These are phyloP conservation scores for Saccharomycopsis hybrid DNA, from an alignment of 1,139 yeast species.

Conservation along the genomic window DNA sequence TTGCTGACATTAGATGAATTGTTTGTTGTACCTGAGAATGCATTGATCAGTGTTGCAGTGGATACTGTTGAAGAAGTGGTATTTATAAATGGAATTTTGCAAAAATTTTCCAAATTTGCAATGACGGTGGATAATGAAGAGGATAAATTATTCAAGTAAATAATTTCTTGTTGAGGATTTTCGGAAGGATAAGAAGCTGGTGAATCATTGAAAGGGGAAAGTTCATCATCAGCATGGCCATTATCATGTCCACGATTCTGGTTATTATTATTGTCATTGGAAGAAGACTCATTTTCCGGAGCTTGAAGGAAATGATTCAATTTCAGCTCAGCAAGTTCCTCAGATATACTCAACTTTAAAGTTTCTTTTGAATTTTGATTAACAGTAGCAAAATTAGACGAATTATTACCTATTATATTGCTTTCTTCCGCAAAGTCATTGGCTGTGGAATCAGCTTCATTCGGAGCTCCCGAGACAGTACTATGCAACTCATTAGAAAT, in stretches of 20 bases:
- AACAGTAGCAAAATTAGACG: not conserved
- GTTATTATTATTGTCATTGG: not conserved
- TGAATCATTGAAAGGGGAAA: not conserved
- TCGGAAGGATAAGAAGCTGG: conserved; percentile 13
- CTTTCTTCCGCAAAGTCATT: not conserved
- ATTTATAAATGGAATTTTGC: conserved; percentile 11
- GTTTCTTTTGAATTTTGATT: not conserved
- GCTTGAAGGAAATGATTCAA: not conserved
- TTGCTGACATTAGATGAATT: not conserved
- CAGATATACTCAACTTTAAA: conserved; percentile 3
- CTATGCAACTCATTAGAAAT: conserved; percentile 3
- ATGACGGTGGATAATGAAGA: conserved; percentile 15
- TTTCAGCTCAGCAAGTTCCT: conserved; percentile 8
- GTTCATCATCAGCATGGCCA: not conserved
- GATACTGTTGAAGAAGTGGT: not conserved
- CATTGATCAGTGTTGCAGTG: not conserved
- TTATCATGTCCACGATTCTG: not conserved
- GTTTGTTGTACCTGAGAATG: not conserved
- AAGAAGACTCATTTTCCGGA: not conserved
- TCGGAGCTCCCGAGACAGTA: not conserved
- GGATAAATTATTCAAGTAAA: conserved; percentile 12
- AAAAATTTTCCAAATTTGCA: conserved; percentile 17
- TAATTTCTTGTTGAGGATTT: not conserved
- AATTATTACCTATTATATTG: not conserved
- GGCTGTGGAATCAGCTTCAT: not conserved